Evolutionary conservation across 2,329 filamentous ascomycete species (phyloP), one percentile per base, ranked within the genome.

Genomic region (Sclerotiophoma versabilis): DNA sequence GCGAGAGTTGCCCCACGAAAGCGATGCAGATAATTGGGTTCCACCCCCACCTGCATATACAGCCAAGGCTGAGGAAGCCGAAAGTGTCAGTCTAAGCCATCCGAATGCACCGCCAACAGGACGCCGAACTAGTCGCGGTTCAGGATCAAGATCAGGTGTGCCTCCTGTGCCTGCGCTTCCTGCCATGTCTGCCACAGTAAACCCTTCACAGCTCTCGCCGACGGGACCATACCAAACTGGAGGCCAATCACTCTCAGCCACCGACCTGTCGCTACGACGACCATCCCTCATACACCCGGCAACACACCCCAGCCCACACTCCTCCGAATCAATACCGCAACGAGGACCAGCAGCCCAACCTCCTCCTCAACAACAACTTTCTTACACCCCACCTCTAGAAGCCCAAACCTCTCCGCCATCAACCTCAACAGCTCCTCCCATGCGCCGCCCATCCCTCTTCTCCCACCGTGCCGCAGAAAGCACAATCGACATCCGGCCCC

Each of bases 21-120:
- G 90, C 59, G 91, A 95, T 70, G 90, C 91, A 4, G 91, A 95
- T 66, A 91, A 93, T 64, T 96, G 91, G 91, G 89, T 92, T 4
- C 90, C 91, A 5, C 91, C 91, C 5, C 91, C 91, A 8, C 91
- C 91, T 3, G 90, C 90, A 1, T 96, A 96, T 65, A 85, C 87
- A 33, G 84, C 85, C 49, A 86, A 89, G 0, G 75, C 76, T n/a
- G 70, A 78, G 36, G 74, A 68, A 37, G 60, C 71, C 12, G 60
- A 66, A n/a, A 75, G 72, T 36, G 68, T 75, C 32, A 75, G 73
- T 54, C 53, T 75, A 14, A 75, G 70, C 36, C 70, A 74, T 57
- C 71, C 71, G 1, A 53, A 65, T 25, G 63, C 66, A 22, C 68
- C 71, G 14, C 71, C 70, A n/a, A 56, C 67, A 7, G 41, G 12